phyloP scores from a whole-genome alignment of 2,329 filamentous ascomycete species.

The Aspergillus pseudoviridinutans region DNA sequence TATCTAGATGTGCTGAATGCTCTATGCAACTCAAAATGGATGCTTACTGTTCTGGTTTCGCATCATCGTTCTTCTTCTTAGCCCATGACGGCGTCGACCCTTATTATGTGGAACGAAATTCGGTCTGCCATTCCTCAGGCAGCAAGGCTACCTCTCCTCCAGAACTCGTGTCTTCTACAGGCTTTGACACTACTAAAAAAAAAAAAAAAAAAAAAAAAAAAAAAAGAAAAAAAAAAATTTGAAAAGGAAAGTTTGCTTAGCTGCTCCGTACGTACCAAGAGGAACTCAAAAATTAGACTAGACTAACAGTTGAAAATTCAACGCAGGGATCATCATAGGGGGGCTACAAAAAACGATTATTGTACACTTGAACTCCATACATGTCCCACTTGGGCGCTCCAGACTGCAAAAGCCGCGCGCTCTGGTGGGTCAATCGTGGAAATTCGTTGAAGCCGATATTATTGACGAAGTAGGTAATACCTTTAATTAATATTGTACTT shows the following conservation, averaged over 20 bases:
- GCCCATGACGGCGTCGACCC: no score
- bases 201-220: no score
- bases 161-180: not conserved
- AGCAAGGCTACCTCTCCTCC: not conserved
- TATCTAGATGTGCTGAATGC: not conserved
- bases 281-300: not conserved
- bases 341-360: not conserved
- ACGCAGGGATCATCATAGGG: slow-evolving; percentile 20
- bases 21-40: not conserved
- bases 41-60: not conserved
- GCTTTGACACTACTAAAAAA: not conserved
- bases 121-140: not conserved
- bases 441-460: not conserved
- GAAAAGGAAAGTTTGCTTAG: not conserved
- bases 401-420: not conserved
- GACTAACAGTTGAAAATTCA: not conserved
- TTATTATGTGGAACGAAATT: not conserved
- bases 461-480: not conserved
- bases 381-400: not conserved
- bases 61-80: no score
- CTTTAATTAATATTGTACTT: not conserved
- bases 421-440: not conserved
- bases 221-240: no score
- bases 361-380: slow-evolving; percentile 5
- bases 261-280: not conserved